phyloP scores from a whole-genome alignment of 176 grass and related monocot species.

The Aegilops bicornis region DNA sequence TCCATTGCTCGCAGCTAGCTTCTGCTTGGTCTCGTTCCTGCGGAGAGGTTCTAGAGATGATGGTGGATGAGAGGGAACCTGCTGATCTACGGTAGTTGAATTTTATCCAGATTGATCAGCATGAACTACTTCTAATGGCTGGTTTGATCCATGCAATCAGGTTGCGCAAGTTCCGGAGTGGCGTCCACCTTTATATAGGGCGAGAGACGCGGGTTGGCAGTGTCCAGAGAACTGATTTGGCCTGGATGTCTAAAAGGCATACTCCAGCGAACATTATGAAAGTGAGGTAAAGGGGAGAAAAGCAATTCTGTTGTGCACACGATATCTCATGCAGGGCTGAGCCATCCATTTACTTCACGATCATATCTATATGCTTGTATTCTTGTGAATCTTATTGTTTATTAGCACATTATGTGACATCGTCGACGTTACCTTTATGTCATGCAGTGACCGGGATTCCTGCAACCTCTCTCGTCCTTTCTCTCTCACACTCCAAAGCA shows the following conservation, averaged over 20 bases:
- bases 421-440: no score
- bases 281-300: background rate
- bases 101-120: conserved; percentile 19
- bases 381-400: no score
- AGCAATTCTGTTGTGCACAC: no score
- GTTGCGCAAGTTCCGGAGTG: background rate
- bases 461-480: no score
- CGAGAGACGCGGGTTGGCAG: background rate
- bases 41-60: background rate
- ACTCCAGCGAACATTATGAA: background rate
- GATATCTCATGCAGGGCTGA: no score
- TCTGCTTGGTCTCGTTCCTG: background rate
- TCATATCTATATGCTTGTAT: no score
- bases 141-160: no score
- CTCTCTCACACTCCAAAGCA: no score
- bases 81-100: background rate
- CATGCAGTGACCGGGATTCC: no score
- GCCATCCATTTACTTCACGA: no score
- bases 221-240: background rate
- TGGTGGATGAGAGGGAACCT: background rate
- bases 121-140: background rate
- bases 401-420: no score
- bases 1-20: conserved; percentile 21
- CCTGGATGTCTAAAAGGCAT: background rate
- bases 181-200: conserved; percentile 10